These are phyloP conservation scores for Plectranthus barbatus DNA, from an alignment of 257 asterid species.

Conservation along the genomic window DNA sequence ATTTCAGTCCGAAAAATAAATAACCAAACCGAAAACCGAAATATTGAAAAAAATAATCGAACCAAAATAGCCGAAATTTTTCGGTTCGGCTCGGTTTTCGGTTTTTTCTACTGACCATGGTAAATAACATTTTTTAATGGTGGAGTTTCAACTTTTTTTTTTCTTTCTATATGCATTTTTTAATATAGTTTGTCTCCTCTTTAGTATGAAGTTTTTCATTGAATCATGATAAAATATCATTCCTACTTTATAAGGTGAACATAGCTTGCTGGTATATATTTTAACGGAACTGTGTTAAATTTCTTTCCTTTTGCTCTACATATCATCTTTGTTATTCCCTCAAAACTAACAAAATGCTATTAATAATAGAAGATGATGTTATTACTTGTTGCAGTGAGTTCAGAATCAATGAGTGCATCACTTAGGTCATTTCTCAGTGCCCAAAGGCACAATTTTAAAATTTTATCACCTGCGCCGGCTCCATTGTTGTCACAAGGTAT, in stretches of 20 bases:
- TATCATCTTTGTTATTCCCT: neutral
- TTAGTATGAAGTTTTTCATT: neutral
- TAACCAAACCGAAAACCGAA: no score
- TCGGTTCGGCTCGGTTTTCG: no score
- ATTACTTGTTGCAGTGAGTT: conserved; percentile 36
- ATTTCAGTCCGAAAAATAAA: no score
- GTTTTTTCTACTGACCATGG: conserved; percentile 48
- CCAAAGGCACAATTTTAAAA: conserved; percentile 30
- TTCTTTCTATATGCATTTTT: neutral
- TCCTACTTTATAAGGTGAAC: neutral
- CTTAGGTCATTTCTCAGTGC: conserved; percentile 29
- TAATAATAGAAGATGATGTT: conserved; percentile 1
- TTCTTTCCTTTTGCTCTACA: neutral
- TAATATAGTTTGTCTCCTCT: neutral
- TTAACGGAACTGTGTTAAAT: neutral
- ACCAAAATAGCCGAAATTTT: no score
- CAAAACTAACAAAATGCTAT: neutral
- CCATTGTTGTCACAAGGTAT: conserved; percentile 54
- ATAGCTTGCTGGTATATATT: neutral
- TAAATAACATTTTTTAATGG: conserved; percentile 18
- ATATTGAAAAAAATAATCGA: no score
- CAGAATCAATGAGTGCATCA: conserved; percentile 30
- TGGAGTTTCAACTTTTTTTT: neutral
- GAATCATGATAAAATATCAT: neutral
- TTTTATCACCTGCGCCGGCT: conserved; percentile 46